Conservation (phyloP, 441 rosid species). For the Croton setiger region DNA sequence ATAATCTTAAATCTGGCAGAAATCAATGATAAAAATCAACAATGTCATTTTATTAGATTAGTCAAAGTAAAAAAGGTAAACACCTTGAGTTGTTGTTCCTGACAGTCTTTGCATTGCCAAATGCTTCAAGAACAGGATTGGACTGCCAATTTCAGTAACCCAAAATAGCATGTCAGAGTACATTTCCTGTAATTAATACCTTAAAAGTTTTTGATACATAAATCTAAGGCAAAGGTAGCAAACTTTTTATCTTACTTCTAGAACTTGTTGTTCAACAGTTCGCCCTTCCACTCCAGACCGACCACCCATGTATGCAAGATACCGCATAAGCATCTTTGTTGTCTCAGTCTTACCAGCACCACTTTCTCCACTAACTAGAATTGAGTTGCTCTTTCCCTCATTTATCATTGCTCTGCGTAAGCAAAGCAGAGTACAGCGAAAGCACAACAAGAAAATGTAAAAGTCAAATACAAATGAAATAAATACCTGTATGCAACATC, state of each 20-base stretch:
- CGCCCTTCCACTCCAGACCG: constrained; percentile 97
- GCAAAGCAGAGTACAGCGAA: constrained; percentile 21
- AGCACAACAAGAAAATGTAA: constrained; percentile 2
- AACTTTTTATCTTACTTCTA: constrained; percentile 62
- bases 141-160: constrained; percentile 56
- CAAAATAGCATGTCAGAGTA: constrained; percentile 27
- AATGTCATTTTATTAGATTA: neutral
- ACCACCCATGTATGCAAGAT: constrained; percentile 97
- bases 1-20: constrained; percentile 2
- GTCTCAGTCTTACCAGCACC: constrained; percentile 99
- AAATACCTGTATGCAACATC: constrained; percentile 88
- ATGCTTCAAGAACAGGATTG: constrained; percentile 99
- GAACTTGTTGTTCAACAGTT: constrained; percentile 99
- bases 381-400: constrained; percentile 97
- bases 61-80: constrained; percentile 20
- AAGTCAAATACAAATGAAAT: constrained; percentile 7
- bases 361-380: constrained; percentile 99
- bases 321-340: constrained; percentile 99
- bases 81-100: constrained; percentile 99
- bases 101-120: constrained; percentile 99
- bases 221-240: neutral
- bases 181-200: constrained; percentile 16
- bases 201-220: neutral
- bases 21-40: neutral
- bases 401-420: constrained; percentile 88